Conservation (phyloP, 805 yeast species). For the Peterozyma toletana region DNA sequence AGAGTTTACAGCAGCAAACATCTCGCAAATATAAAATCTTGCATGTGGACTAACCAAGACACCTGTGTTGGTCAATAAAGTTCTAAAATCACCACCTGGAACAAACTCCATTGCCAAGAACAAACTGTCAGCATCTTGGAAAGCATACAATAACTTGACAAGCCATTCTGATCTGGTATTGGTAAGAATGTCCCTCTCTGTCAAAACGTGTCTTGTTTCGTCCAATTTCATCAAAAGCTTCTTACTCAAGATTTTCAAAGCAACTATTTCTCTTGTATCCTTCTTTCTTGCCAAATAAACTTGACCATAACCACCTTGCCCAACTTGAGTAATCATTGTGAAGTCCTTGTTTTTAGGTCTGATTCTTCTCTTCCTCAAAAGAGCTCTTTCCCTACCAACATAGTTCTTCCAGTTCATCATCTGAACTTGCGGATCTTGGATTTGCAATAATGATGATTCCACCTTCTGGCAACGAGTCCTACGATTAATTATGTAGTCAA, state of each 20-base stretch:
- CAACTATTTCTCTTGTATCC: slow-evolving; percentile 93
- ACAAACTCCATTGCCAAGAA: slow-evolving; percentile 98
- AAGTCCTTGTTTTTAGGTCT: slow-evolving; percentile 94
- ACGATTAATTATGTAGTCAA: slow-evolving; percentile 85
- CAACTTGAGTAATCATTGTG: slow-evolving; percentile 95
- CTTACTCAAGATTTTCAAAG: slow-evolving; percentile 86
- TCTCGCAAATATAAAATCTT: slow-evolving; percentile 88
- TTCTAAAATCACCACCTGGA: slow-evolving; percentile 99
- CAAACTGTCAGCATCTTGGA: slow-evolving; percentile 85
- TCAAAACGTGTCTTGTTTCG: slow-evolving; percentile 91
- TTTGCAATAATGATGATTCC: slow-evolving; percentile 37
- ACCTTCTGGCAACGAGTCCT: slow-evolving; percentile 76
- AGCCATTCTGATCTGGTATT: slow-evolving; percentile 95
- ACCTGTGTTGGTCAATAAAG: slow-evolving; percentile 88
- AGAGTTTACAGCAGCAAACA: slow-evolving; percentile 93
- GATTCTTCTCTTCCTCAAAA: slow-evolving; percentile 79
- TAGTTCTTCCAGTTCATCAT: slow-evolving; percentile 57
- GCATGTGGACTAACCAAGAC: slow-evolving; percentile 92
- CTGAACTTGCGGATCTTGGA: slow-evolving; percentile 32
- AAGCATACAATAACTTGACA: slow-evolving; percentile 87
- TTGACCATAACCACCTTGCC: slow-evolving; percentile 99
- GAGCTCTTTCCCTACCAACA: slow-evolving; percentile 75
- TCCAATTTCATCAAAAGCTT: slow-evolving; percentile 78
- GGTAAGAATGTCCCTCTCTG: slow-evolving; percentile 96
- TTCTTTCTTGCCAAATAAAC: slow-evolving; percentile 93